A percentile compares a stretch with the other conserved stretches of the same genome.
Evolutionary conservation across 768 basidiomycete genomes (phyloP).

Genomic region (Pholiota microspora): DNA sequence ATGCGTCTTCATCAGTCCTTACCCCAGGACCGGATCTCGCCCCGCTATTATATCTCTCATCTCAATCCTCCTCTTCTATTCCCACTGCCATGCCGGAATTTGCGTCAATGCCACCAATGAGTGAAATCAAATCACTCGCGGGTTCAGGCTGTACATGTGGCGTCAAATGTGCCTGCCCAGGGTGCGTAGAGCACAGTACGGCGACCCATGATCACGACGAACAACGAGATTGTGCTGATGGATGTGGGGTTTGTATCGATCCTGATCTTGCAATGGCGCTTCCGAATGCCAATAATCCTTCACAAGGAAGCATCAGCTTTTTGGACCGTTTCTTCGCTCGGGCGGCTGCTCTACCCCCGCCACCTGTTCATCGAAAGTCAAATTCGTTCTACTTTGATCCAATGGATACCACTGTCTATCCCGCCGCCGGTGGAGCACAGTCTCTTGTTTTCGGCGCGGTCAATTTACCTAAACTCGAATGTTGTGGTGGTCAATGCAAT

Average conservation of each 20-base stretch:
- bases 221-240: slow-evolving; percentile 46
- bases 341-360: slow-evolving; percentile 67
- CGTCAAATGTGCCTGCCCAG: slow-evolving; percentile 65
- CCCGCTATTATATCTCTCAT: slow-evolving; percentile 32
- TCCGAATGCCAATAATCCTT: slow-evolving; percentile 23
- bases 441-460: slow-evolving; percentile 47
- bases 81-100: slow-evolving; percentile 42
- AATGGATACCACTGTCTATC: slow-evolving; percentile 41
- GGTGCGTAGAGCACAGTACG: slow-evolving; percentile 71
- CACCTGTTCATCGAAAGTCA: slow-evolving; percentile 42
- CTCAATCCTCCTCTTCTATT: slow-evolving; percentile 20
- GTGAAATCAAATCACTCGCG: slow-evolving; percentile 54
- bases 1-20: slow-evolving; percentile 15
- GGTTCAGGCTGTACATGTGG: slow-evolving; percentile 76
- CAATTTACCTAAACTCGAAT: slow-evolving; percentile 63
- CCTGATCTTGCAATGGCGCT: slow-evolving; percentile 42
- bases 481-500: slow-evolving; percentile 60
- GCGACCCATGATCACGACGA: slow-evolving; percentile 42
- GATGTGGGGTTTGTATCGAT: slow-evolving; percentile 67
- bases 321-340: slow-evolving; percentile 66
- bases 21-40: slow-evolving; percentile 42
- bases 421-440: slow-evolving; percentile 11
- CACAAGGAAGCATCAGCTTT: slow-evolving; percentile 22
- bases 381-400: slow-evolving; percentile 39
- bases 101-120: slow-evolving; percentile 59